phyloP scores from a whole-genome alignment of 2,329 filamentous ascomycete genomes.

The Sclerotinia spermophila region DNA sequence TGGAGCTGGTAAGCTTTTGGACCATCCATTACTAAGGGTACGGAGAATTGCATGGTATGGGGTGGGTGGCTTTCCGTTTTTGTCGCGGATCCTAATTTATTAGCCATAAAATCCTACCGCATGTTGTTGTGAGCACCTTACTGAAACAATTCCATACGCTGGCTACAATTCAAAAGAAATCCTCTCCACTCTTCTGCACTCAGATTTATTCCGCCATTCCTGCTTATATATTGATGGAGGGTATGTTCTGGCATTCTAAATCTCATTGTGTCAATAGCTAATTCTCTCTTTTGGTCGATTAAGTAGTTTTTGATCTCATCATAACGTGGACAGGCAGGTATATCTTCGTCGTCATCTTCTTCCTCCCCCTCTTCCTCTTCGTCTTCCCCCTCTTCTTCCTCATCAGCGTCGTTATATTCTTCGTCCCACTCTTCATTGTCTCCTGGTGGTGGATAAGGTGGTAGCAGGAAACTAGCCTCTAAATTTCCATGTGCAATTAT shows the following conservation, averaged over 20 bases:
- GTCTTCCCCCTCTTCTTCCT: background rate
- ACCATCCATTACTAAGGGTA: background rate
- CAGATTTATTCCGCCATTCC: background rate
- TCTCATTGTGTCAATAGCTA: constrained; percentile 15
- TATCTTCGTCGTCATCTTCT: background rate
- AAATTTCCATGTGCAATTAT: background rate
- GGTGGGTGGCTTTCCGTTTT: constrained; percentile 2
- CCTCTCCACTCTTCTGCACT: constrained; percentile 13
- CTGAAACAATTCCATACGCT: constrained; percentile 3
- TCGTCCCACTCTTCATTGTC: background rate
- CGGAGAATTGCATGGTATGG: constrained; percentile 11
- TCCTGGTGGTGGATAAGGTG: background rate
- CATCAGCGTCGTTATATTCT: background rate
- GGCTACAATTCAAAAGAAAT: constrained; percentile 4
- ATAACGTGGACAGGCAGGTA: background rate
- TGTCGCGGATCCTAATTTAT: background rate
- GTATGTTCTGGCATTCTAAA: constrained; percentile 16
- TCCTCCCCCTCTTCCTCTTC: background rate
- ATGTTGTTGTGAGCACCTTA: background rate
- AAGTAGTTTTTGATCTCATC: constrained; percentile 11
- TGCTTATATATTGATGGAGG: constrained; percentile 5
- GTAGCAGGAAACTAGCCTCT: background rate
- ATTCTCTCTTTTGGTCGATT: background rate
- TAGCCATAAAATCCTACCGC: background rate
- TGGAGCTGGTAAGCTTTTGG: background rate